Evolutionary conservation across 2,329 filamentous ascomycete species (phyloP).

Genomic region (Talaromyces sp.): DNA sequence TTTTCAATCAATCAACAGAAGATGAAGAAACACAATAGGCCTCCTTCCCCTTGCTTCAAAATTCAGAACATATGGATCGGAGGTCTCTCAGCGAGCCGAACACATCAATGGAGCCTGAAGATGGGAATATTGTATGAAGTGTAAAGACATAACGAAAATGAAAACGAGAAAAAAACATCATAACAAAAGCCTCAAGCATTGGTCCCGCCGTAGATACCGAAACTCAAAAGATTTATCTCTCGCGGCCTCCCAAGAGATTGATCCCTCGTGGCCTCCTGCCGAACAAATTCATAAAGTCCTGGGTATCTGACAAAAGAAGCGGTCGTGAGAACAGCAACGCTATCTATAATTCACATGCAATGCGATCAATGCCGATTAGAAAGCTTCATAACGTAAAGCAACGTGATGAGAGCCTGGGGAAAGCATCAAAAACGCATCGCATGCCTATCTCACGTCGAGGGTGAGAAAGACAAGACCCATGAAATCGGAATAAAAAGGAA

Average conservation of each 20-base stretch:
- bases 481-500: slow-evolving; percentile 16
- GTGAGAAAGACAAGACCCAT: slow-evolving; percentile 20
- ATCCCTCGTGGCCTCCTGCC: no score
- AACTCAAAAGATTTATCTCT: slow-evolving; percentile 37
- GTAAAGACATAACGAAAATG: slow-evolving; percentile 6
- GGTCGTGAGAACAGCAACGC: slow-evolving; percentile 43
- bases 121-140: slow-evolving; percentile 12
- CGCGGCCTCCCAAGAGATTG: no score
- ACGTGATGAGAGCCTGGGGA: slow-evolving; percentile 16
- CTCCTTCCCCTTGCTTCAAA: slow-evolving; percentile 10
- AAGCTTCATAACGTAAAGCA: slow-evolving; percentile 19
- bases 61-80: slow-evolving; percentile 4
- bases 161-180: slow-evolving; percentile 13
- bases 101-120: slow-evolving; percentile 17
- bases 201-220: slow-evolving; percentile 35
- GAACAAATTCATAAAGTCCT: slow-evolving; percentile 37
- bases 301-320: slow-evolving; percentile 41
- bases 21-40: slow-evolving; percentile 15
- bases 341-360: slow-evolving; percentile 48
- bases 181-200: slow-evolving; percentile 12
- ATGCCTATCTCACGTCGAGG: slow-evolving; percentile 31
- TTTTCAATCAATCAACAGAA: slow-evolving; percentile 17
- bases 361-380: slow-evolving; percentile 22
- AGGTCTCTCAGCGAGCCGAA: not conserved
- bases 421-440: slow-evolving; percentile 32